Evolutionary conservation across 176 grass and related monocot genomes (phyloP).

Genomic region (Ensete ventricosum): DNA sequence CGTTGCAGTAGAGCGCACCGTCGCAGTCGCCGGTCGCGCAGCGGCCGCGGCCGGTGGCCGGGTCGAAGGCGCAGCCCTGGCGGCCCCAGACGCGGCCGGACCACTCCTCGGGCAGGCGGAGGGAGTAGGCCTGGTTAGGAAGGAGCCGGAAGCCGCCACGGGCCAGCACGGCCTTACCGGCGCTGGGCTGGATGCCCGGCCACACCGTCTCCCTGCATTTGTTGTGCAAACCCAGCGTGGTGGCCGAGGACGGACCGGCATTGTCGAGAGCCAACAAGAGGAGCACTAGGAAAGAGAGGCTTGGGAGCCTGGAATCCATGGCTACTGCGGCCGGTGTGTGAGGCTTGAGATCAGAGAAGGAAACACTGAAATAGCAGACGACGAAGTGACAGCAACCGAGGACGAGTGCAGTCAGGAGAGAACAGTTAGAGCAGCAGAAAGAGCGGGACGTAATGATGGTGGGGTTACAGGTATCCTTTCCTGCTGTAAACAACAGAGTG

Average conservation of each 20-base stretch:
- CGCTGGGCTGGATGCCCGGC: conserved; percentile 85
- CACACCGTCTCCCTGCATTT: conserved; percentile 76
- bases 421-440: neutral
- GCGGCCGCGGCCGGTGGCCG: conserved; percentile 32
- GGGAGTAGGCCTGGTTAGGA: conserved; percentile 37
- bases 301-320: neutral
- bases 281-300: conserved; percentile 8
- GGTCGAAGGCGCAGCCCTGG: conserved; percentile 61
- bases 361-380: too few species aligned
- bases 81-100: conserved; percentile 86
- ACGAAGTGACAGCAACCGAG: neutral
- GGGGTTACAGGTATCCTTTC: neutral
- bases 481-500: too few species aligned
- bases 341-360: too few species aligned
- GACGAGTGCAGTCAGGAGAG: neutral
- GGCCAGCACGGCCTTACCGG: conserved; percentile 44
- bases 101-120: conserved; percentile 55
- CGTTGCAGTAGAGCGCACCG: conserved; percentile 63
- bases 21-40: conserved; percentile 92
- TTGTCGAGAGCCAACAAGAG: neutral
- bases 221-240: conserved; percentile 79
- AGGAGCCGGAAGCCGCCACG: conserved; percentile 52
- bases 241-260: conserved; percentile 22
- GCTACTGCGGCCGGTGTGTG: neutral
- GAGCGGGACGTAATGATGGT: neutral